Percentiles rank a stretch among this genome's conserved stretches.
These are phyloP conservation scores for Candida broadrunensis DNA, from an alignment of 805 yeast genomes.

Conservation along the genomic window DNA sequence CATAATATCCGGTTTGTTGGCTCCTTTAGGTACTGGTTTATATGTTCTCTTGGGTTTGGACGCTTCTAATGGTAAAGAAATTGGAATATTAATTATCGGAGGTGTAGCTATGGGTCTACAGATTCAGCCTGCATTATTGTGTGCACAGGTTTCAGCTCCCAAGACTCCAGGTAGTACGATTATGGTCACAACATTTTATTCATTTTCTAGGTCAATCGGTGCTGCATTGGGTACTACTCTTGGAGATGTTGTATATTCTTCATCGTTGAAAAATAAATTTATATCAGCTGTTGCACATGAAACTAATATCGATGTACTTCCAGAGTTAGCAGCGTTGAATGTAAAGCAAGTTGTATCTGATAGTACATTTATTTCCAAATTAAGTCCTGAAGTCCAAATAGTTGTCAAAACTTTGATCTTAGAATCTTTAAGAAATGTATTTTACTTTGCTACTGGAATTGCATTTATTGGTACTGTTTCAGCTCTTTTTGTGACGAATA, in stretches of 20 bases:
- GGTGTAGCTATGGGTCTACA: conserved; percentile 51
- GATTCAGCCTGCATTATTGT: conserved; percentile 43
- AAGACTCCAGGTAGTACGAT: conserved; percentile 49
- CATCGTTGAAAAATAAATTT: conserved; percentile 8
- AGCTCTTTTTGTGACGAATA: conserved; percentile 33
- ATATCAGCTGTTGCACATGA: conserved; percentile 1
- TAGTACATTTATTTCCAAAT: conserved; percentile 1
- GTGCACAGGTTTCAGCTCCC: conserved; percentile 50
- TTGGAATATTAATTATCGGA: conserved; percentile 44
- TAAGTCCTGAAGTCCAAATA: conserved; percentile 19
- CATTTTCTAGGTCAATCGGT: conserved; percentile 45
- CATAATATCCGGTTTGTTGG: conserved; percentile 23
- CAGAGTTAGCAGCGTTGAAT: conserved; percentile 10
- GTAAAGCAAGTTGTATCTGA: conserved; percentile 2
- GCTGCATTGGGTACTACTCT: conserved; percentile 39
- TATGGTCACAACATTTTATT: conserved; percentile 43
- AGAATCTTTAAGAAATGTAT: conserved; percentile 37
- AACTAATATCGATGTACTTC: conserved; percentile 2
- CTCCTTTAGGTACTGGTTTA: conserved; percentile 44
- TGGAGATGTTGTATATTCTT: conserved; percentile 7
- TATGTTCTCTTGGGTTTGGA: conserved; percentile 36
- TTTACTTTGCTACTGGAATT: conserved; percentile 37
- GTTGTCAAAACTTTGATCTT: conserved; percentile 27
- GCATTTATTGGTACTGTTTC: conserved; percentile 26
- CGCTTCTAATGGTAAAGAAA: conserved; percentile 30